Evolutionary conservation across 202 grass and related monocot species (phyloP).

Genomic region (Schoenoplectus tabernaemontani): DNA sequence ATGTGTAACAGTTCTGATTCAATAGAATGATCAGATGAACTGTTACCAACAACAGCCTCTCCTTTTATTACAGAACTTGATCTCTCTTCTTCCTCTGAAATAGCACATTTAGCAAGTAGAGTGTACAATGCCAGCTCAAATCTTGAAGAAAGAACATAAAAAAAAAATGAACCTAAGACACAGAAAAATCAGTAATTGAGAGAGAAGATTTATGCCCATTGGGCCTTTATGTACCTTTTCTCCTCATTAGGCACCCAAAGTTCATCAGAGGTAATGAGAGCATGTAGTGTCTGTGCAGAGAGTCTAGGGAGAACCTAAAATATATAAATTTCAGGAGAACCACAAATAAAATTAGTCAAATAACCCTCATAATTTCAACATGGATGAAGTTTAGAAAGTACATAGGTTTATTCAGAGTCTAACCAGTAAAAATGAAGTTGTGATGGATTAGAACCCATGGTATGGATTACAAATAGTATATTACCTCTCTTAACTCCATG

Average conservation of each 20-base stretch:
- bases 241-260: constrained; percentile 98
- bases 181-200: constrained; percentile 6
- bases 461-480: constrained; percentile 1
- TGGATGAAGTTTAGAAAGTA: not conserved
- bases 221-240: constrained; percentile 57
- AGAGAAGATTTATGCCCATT: not conserved
- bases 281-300: constrained; percentile 93
- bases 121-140: constrained; percentile 92
- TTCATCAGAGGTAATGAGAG: constrained; percentile 76
- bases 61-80: constrained; percentile 42
- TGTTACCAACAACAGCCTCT: constrained; percentile 37
- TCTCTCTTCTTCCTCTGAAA: constrained; percentile 51
- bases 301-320: constrained; percentile 80
- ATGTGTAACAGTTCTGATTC: constrained; percentile 55
- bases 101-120: constrained; percentile 65
- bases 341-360: not conserved
- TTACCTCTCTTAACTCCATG: constrained; percentile 73
- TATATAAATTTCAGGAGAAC: not conserved
- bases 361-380: constrained; percentile 9
- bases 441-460: not conserved
- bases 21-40: constrained; percentile 34
- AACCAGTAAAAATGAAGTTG: not conserved
- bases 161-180: no score
- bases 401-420: not conserved
- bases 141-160: constrained; percentile 42